Evolutionary conservation across 495 filamentous ascomycete species (phyloP).

Genomic region (Astrocystis sublimbata): DNA sequence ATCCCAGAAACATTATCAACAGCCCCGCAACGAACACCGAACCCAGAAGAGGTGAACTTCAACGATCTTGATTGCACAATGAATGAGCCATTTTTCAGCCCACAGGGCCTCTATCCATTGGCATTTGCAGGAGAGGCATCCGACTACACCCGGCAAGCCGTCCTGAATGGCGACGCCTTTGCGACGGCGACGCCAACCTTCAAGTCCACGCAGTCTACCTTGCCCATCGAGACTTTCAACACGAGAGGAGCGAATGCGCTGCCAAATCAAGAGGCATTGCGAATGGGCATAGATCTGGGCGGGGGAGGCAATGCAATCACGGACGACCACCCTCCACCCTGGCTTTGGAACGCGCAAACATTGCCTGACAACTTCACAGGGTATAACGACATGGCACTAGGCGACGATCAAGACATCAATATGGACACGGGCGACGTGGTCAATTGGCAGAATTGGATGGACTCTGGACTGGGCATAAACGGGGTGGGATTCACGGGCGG

Average conservation of each 20-base stretch:
- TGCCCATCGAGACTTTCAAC: slow-evolving; percentile 19
- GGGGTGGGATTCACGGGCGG: slow-evolving; percentile 32
- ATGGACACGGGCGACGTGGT: slow-evolving; percentile 46
- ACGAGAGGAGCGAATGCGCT: slow-evolving; percentile 8
- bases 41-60: slow-evolving; percentile 13
- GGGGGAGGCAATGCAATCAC: slow-evolving; percentile 12
- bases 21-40: neutral
- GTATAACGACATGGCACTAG: slow-evolving; percentile 7
- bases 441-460: slow-evolving; percentile 52
- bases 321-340: slow-evolving; percentile 44
- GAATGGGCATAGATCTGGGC: slow-evolving; percentile 5
- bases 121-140: slow-evolving; percentile 20
- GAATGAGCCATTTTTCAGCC: slow-evolving; percentile 36
- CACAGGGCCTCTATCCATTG: slow-evolving; percentile 27
- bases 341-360: slow-evolving; percentile 39
- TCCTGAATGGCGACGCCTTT: slow-evolving; percentile 2
- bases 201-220: slow-evolving; percentile 2
- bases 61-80: slow-evolving; percentile 35
- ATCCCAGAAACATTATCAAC: slow-evolving; percentile 16
- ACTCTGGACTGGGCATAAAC: slow-evolving; percentile 35
- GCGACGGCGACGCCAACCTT: neutral
- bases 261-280: neutral
- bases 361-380: slow-evolving; percentile 6
- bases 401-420: slow-evolving; percentile 38
- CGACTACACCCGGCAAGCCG: slow-evolving; percentile 17